Evolutionary conservation across 306 rosid genomes (phyloP), one percentile per base, ranked within the genome.

Genomic region (Luffa acutangula): DNA sequence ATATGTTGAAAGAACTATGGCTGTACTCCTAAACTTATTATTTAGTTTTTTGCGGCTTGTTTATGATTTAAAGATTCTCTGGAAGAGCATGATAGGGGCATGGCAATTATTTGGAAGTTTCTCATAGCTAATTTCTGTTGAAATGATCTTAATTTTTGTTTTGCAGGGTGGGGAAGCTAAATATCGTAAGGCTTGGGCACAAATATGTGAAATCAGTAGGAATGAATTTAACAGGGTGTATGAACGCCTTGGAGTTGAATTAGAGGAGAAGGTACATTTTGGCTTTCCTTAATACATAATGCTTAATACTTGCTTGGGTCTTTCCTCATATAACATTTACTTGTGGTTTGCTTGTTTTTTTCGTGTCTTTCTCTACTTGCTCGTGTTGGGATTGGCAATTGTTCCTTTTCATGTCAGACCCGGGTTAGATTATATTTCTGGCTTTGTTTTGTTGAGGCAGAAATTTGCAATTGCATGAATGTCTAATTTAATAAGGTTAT

Each of bases 141-240:
- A 75, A 9, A 3, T 53, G 48, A 20, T 36, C 45, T 49, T 49
- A 31, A 13, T 36, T 15, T 31, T 73, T 75, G 17, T 75, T 15
- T 70, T 65, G 56, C 86, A 95, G 97, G 88, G 97, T 74, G 97
- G 99, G 77, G 92, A 93, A 43, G 56, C 57, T 59, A 87, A 76
- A 82, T 95, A 93, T 80, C 96, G 81, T 11, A 83, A 85, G 78
- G 97, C 97, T 58, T 95, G 99, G 97, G 74, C 84, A 52, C 86
- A 89, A 80, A 95, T 95, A 54, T 95, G 97, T 84, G 97, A 89
- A 84, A 85, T 93, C 83, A 93, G 99, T 81, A 88, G 96, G 79
- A 91, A 84, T 79, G 99, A 95, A 82, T 95, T 91, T 76, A 85
- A 95, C 69, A 88, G 41, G 88, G 97, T 95, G 80, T 95, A 95